A percentile compares a stretch with the other conserved stretches of the same genome.
phyloP scores from a whole-genome alignment of 2,329 filamentous ascomycete genomes.

The Diaporthe ampelina region DNA sequence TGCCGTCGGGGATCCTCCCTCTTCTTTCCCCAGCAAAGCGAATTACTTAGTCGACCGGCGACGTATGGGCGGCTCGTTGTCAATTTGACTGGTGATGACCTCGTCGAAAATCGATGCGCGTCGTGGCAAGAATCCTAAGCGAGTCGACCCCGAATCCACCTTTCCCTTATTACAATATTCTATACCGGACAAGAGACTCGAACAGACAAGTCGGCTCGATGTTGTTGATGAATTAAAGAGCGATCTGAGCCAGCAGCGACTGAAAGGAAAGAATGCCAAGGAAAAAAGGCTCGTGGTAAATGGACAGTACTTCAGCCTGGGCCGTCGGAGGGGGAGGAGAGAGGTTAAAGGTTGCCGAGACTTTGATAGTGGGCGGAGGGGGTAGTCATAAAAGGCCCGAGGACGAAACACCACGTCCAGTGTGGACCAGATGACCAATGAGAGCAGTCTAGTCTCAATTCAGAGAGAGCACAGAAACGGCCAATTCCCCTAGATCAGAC shows the following conservation, averaged over 20 bases:
- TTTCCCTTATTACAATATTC: constrained; percentile 47
- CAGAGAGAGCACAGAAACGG: constrained; percentile 43
- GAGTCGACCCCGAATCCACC: constrained; percentile 35
- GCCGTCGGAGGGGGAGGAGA: constrained; percentile 47
- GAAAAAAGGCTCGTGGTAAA: constrained; percentile 52
- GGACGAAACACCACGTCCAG: constrained; percentile 28
- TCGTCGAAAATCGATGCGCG: constrained; percentile 39
- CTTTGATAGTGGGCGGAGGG: constrained; percentile 47
- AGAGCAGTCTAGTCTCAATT: constrained; percentile 27
- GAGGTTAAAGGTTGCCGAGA: constrained; percentile 46
- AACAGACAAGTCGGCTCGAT: constrained; percentile 49
- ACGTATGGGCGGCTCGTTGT: constrained; percentile 52
- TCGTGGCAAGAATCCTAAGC: constrained; percentile 20
- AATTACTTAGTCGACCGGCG: constrained; percentile 69
- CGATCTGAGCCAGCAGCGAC: constrained; percentile 74
- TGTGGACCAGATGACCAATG: constrained; percentile 30
- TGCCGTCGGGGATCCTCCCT: constrained; percentile 43
- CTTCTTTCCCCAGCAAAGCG: constrained; percentile 47
- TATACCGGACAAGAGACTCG: constrained; percentile 44
- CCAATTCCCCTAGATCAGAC: constrained; percentile 39
- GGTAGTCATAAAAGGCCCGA: constrained; percentile 57
- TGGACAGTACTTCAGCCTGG: constrained; percentile 60
- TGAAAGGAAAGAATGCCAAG: constrained; percentile 56
- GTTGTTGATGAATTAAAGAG: constrained; percentile 55
- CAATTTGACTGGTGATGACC: constrained; percentile 39